Conservation (phyloP, 2,329 filamentous ascomycete genomes). For the Xylariaceae sp. region DNA sequence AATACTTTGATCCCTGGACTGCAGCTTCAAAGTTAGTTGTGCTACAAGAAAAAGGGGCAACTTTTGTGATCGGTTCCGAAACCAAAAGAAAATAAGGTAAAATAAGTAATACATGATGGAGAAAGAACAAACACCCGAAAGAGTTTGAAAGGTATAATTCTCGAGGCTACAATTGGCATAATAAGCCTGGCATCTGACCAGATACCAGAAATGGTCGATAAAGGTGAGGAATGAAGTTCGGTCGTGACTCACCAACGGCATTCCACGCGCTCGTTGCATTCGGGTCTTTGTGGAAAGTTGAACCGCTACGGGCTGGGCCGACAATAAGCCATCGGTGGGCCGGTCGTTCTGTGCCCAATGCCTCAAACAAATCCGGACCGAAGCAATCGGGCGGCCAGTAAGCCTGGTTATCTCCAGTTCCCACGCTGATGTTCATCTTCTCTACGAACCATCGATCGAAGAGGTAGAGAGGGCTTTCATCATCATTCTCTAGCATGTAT, state of each 20-base stretch:
- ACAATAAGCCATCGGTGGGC: conserved; percentile 91
- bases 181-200: background rate
- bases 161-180: background rate
- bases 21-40: conserved; percentile 3
- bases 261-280: conserved; percentile 84
- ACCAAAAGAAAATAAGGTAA: background rate
- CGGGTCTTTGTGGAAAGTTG: conserved; percentile 86
- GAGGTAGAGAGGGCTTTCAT: conserved; percentile 88
- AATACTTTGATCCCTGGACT: conserved; percentile 85
- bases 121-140: background rate
- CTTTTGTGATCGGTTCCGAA: background rate
- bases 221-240: background rate
- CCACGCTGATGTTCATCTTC: conserved; percentile 72
- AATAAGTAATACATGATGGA: background rate
- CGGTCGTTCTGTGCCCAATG: conserved; percentile 71
- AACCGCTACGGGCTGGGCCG: conserved; percentile 79
- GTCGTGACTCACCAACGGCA: conserved; percentile 50
- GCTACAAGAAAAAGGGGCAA: background rate
- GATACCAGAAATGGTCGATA: background rate
- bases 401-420: conserved; percentile 39
- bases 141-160: background rate
- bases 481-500: conserved; percentile 73
- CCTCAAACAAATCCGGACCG: conserved; percentile 76
- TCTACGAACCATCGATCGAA: conserved; percentile 84
- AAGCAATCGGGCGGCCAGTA: conserved; percentile 85